Percentiles rank a stretch among this genome's conserved stretches.
Conservation (phyloP, 345 rosid species). For the Camelina neglecta region DNA sequence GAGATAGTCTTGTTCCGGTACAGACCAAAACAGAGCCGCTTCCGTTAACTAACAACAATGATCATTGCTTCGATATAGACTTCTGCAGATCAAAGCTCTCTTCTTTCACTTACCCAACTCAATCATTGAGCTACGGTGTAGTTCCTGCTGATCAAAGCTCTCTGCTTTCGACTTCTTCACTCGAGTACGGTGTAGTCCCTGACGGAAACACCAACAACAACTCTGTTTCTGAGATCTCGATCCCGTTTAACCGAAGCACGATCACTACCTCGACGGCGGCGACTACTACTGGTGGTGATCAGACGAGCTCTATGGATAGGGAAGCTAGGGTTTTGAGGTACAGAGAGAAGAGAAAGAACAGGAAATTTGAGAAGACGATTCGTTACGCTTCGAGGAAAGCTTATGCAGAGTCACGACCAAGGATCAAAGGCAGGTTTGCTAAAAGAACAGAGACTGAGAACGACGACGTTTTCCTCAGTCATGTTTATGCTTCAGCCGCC, state of each 20-base stretch:
- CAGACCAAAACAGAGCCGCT: slow-evolving; percentile 51
- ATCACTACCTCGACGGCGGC: slow-evolving; percentile 40
- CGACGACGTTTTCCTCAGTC: slow-evolving; percentile 45
- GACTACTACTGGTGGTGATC: slow-evolving; percentile 35
- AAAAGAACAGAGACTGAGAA: slow-evolving; percentile 63
- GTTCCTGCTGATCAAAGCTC: slow-evolving; percentile 77
- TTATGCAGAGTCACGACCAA: slow-evolving; percentile 89
- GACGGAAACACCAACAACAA: slow-evolving; percentile 60
- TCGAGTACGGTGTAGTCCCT: slow-evolving; percentile 88
- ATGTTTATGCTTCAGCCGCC: slow-evolving; percentile 35
- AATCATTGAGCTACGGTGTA: slow-evolving; percentile 63
- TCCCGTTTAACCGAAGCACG: slow-evolving; percentile 52
- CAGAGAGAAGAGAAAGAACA: slow-evolving; percentile 95
- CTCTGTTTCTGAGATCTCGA: slow-evolving; percentile 64
- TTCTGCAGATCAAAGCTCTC: slow-evolving; percentile 63
- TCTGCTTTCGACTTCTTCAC: slow-evolving; percentile 74
- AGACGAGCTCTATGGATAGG: slow-evolving; percentile 52
- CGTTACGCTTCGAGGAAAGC: slow-evolving; percentile 95
- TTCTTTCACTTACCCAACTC: slow-evolving; percentile 52
- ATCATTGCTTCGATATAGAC: slow-evolving; percentile 58
- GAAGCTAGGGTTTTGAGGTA: slow-evolving; percentile 93
- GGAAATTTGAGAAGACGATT: slow-evolving; percentile 95
- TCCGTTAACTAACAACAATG: slow-evolving; percentile 49
- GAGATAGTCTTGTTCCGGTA: slow-evolving; percentile 83
- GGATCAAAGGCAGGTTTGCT: slow-evolving; percentile 96